Base-by-base conservation (phyloP, 495 filamentous ascomycete species). In the Melanomma pulvis-pyrius region DNA sequence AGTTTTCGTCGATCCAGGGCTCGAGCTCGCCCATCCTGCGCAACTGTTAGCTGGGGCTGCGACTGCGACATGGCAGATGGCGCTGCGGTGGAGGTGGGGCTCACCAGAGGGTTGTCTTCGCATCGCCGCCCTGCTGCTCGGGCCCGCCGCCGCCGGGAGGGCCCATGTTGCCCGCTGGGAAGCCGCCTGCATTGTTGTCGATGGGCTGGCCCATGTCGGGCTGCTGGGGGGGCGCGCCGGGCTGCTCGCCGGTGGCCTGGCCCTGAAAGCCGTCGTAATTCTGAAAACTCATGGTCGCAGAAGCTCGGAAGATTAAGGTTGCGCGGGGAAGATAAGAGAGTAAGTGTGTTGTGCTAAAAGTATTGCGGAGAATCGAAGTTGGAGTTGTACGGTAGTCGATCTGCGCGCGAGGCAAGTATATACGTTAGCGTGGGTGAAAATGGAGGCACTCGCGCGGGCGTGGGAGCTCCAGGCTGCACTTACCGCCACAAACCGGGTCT, bases 1-100 rank as follows among this genome's bases (percentile, higher is more conserved):
- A 99, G 76, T 90, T 96, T 79, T 99, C 94, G 76, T 99, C 94
- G 77, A 99, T 98, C 94, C 94, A 99, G 2, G 92, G 91, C 77
- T 98, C 94, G 72, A 99, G 89, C 75, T 99, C 94, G 63, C 94
- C 94, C 94, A 99, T 99, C 94, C 93, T 92, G 57, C 54, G 41
- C 49, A 8, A 29, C 4, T 52, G 68, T 70, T 52, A 71, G 63
- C 60, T 22, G 13, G n/a, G n/a, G n/a, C n/a, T n/a, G n/a, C n/a
- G n/a, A n/a, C n/a, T n/a, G 30, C 25, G 32, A 32, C 7, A n/a
- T 54, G 6, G 46, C 44, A 19, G 51, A 47, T 17, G 26, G 13
- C 62, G 21, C 19, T 8, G 26, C 32, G 19, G 53, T 30, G 22
- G 6, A 32, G 32, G 36, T 6, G 11, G 19, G 80, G 51, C 88